Percentiles rank a stretch among this genome's conserved stretches.
Conservation (phyloP, 768 basidiomycete species). For the Amanita inopinata region DNA sequence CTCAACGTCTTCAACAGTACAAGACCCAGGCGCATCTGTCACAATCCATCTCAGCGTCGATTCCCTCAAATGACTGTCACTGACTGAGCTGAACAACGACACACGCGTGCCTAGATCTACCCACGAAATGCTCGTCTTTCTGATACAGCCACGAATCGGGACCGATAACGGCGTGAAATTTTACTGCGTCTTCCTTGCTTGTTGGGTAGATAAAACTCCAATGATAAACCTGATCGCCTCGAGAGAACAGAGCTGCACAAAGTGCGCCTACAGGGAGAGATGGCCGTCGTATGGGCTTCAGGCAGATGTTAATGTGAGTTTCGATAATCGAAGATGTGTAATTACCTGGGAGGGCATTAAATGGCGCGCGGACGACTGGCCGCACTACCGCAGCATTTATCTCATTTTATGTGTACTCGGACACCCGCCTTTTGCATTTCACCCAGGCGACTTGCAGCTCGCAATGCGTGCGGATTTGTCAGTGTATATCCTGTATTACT, state of each 20-base stretch:
- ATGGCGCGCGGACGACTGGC: neutral
- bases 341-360: conserved; percentile 2
- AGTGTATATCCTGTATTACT: neutral
- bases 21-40: conserved; percentile 1
- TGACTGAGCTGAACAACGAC: conserved; percentile 8
- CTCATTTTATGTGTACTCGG: neutral
- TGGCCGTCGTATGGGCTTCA: conserved; percentile 2
- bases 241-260: conserved; percentile 7
- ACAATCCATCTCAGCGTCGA: neutral
- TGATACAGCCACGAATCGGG: conserved; percentile 7
- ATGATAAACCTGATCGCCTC: conserved; percentile 1
- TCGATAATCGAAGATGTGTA: neutral
- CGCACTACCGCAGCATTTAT: neutral
- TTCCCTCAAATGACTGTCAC: no score
- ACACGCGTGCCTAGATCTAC: conserved; percentile 4
- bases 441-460: no score
- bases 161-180: conserved; percentile 8
- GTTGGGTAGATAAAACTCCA: conserved; percentile 9
- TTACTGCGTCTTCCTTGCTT: conserved; percentile 5
- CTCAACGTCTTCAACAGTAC: conserved; percentile 5
- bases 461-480: no score
- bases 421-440: no score
- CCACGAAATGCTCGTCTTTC: conserved; percentile 6
- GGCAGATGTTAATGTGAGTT: neutral
- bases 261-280: conserved; percentile 5